These are phyloP conservation scores for Zostera marina DNA, from an alignment of 116 monocot genomes.

Conservation along the genomic window DNA sequence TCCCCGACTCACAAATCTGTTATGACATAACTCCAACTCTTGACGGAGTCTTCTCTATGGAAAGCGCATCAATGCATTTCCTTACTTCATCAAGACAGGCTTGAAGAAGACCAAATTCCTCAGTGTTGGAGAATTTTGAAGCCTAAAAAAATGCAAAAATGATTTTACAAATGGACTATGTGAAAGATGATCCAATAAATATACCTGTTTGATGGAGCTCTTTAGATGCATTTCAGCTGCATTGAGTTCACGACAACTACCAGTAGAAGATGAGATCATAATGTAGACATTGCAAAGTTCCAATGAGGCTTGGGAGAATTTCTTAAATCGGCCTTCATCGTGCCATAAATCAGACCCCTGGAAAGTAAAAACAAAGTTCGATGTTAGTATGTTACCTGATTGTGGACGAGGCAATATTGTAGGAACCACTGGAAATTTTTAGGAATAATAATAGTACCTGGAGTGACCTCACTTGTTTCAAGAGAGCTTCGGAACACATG, in stretches of 20 bases:
- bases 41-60: neutral
- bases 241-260: slow-evolving; percentile 39
- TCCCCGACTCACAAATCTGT: neutral
- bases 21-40: neutral
- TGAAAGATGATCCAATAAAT: neutral
- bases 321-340: slow-evolving; percentile 54
- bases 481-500: slow-evolving; percentile 85
- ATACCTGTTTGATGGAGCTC: slow-evolving; percentile 76
- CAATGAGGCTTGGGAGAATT: slow-evolving; percentile 64
- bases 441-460: slow-evolving; percentile 33
- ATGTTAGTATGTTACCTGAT: too few species aligned
- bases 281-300: slow-evolving; percentile 69
- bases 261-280: slow-evolving; percentile 70
- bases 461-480: slow-evolving; percentile 90
- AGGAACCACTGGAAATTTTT: neutral
- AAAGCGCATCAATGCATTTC: slow-evolving; percentile 3
- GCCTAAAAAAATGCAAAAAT: slow-evolving; percentile 33
- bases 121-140: slow-evolving; percentile 39
- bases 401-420: neutral
- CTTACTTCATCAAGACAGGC: slow-evolving; percentile 51
- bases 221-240: slow-evolving; percentile 76
- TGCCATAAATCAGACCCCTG: slow-evolving; percentile 92
- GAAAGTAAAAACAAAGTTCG: neutral
- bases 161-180: neutral
- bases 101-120: slow-evolving; percentile 43